Percentiles rank a stretch among this genome's conserved stretches.
Evolutionary conservation across 495 filamentous ascomycete species (phyloP).

Genomic region (Gamarada debralockiae): DNA sequence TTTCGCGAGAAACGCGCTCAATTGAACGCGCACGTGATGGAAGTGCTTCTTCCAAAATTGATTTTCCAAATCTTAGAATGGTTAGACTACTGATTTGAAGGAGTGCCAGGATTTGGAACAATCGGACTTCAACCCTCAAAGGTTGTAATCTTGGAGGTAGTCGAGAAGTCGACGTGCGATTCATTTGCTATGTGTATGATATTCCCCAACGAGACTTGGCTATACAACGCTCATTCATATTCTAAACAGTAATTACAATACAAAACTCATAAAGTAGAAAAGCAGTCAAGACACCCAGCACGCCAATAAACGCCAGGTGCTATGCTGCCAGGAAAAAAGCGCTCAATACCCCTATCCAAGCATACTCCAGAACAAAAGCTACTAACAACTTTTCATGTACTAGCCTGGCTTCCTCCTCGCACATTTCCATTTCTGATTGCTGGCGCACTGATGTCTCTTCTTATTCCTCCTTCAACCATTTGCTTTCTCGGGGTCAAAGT

Average conservation of each 20-base stretch:
- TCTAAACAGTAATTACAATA: conserved; percentile 16
- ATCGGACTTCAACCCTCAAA: no score
- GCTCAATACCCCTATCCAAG: background rate
- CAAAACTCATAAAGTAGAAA: background rate
- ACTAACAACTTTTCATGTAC: conserved; percentile 1
- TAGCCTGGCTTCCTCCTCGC: conserved; percentile 15
- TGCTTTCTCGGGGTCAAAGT: conserved; percentile 39
- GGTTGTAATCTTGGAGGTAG: no score
- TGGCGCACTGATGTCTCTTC: conserved; percentile 42
- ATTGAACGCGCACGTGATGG: background rate
- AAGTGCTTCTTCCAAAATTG: no score
- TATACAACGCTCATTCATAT: background rate
- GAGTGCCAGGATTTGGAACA: no score
- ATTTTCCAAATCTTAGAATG: no score
- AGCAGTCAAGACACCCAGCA: conserved; percentile 12
- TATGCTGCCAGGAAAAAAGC: conserved; percentile 14
- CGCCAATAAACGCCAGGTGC: conserved; percentile 20
- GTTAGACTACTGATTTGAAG: no score
- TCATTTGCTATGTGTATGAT: no score
- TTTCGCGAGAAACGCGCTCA: conserved; percentile 2
- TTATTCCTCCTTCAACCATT: conserved; percentile 28
- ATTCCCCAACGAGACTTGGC: no score
- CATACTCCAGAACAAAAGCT: background rate
- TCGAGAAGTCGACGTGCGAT: no score
- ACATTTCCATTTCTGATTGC: conserved; percentile 16